These are phyloP conservation scores for Suillus discolor DNA, from an alignment of 768 basidiomycete genomes.

Conservation along the genomic window DNA sequence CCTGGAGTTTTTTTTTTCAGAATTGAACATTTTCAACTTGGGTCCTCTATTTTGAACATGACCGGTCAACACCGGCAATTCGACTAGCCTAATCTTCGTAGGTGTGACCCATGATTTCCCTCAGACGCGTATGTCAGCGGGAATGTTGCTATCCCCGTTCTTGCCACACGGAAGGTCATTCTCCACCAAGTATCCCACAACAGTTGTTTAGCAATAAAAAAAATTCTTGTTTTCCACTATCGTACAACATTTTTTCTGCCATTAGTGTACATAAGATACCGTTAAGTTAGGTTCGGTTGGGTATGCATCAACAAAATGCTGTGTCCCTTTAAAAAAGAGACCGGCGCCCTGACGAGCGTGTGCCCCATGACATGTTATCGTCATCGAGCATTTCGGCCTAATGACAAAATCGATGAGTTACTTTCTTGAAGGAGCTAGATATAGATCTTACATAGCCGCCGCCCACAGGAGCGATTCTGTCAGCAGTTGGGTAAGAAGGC, in stretches of 20 bases:
- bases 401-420: background rate
- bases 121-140: background rate
- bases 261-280: conserved; percentile 16
- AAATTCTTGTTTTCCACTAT: background rate
- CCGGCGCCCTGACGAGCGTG: conserved; percentile 9
- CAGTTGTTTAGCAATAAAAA: background rate
- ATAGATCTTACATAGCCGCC: conserved; percentile 21
- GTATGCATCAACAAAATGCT: background rate
- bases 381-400: conserved; percentile 33
- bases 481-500: conserved; percentile 8
- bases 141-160: background rate
- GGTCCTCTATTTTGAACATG: background rate
- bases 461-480: conserved; percentile 3
- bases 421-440: background rate
- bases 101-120: too few species aligned
- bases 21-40: background rate
- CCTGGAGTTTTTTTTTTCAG: background rate
- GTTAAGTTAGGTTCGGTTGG: conserved; percentile 9
- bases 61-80: background rate
- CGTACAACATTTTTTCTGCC: conserved; percentile 15
- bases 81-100: background rate
- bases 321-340: conserved; percentile 14
- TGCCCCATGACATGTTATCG: conserved; percentile 31
- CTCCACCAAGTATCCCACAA: background rate
- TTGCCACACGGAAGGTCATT: background rate